phyloP scores from a whole-genome alignment of 1,284 basidiomycete genomes.

The Tilletiopsis washingtonensis region DNA sequence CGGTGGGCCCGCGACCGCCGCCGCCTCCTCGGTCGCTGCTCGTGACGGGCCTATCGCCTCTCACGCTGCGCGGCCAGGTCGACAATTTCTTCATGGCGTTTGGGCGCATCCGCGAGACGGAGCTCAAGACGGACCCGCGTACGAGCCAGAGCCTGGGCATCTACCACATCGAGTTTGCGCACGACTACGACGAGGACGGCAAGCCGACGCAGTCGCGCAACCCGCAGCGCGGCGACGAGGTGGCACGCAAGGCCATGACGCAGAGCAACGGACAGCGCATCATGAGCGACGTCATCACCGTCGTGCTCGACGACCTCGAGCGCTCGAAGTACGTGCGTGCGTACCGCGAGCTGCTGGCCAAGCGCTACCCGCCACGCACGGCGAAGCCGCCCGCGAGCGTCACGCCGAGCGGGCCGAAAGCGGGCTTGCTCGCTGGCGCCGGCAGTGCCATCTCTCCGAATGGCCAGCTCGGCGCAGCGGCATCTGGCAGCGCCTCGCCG shows the following conservation, averaged over 20 bases:
- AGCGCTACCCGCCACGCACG: slow-evolving; percentile 32
- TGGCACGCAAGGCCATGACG: slow-evolving; percentile 14
- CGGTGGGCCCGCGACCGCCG: slow-evolving; percentile 66
- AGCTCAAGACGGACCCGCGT: slow-evolving; percentile 69
- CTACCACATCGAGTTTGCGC: slow-evolving; percentile 63
- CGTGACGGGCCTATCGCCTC: slow-evolving; percentile 63
- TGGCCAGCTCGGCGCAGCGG: too few species aligned
- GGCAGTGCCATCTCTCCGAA: too few species aligned
- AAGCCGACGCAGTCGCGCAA: slow-evolving; percentile 5
- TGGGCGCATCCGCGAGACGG: slow-evolving; percentile 64
- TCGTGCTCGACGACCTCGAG: slow-evolving; percentile 47
- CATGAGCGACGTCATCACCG: slow-evolving; percentile 6
- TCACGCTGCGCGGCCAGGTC: slow-evolving; percentile 63
- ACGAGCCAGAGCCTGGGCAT: slow-evolving; percentile 78
- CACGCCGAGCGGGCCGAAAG: too few species aligned
- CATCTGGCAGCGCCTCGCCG: neutral
- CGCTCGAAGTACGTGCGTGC: slow-evolving; percentile 47
- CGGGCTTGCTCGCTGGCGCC: too few species aligned
- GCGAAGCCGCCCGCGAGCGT: slow-evolving; percentile 8
- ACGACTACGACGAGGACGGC: slow-evolving; percentile 38
- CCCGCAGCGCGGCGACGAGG: slow-evolving; percentile 22
- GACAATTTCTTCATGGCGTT: slow-evolving; percentile 62
- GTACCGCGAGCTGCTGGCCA: slow-evolving; percentile 55
- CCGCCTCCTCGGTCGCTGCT: slow-evolving; percentile 60
- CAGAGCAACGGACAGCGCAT: slow-evolving; percentile 15